A percentile compares a stretch with the other conserved stretches of the same genome.
Conservation (phyloP, 1,139 yeast species). For the Hansenula lynferdii region DNA sequence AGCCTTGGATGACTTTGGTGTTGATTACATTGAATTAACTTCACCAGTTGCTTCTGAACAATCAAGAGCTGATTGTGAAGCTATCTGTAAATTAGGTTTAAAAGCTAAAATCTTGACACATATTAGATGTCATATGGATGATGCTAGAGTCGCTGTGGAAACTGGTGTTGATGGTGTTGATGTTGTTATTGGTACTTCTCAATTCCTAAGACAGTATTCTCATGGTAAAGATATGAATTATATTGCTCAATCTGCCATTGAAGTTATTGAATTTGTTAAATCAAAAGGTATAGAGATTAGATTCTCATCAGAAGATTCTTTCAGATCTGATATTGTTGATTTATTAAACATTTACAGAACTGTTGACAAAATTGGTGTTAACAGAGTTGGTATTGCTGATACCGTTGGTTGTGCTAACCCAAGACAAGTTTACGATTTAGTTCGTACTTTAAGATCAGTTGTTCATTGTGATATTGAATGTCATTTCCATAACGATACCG, state of each 20-base stretch:
- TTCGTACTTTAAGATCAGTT: conserved; percentile 87
- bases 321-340: conserved; percentile 95
- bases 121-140: conserved; percentile 98
- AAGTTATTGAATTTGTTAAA: conserved; percentile 96
- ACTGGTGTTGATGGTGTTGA: conserved; percentile 99
- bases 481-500: conserved; percentile 98
- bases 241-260: conserved; percentile 94
- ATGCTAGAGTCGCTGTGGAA: conserved; percentile 93
- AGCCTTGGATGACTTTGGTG: conserved; percentile 97
- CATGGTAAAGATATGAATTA: conserved; percentile 99
- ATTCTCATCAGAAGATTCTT: conserved; percentile 95
- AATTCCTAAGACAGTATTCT: conserved; percentile 87
- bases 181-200: conserved; percentile 97
- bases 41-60: conserved; percentile 98
- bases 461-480: conserved; percentile 98
- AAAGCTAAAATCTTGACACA: conserved; percentile 91
- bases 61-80: conserved; percentile 90
- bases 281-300: conserved; percentile 96
- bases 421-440: conserved; percentile 96
- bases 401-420: conserved; percentile 99
- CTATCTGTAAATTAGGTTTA: conserved; percentile 94
- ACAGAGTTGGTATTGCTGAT: conserved; percentile 99
- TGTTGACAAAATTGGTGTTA: conserved; percentile 95
- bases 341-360: conserved; percentile 93
- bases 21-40: conserved; percentile 94